These are phyloP conservation scores for Pezicula carpinea DNA, from an alignment of 2,329 filamentous ascomycete genomes.

Conservation along the genomic window DNA sequence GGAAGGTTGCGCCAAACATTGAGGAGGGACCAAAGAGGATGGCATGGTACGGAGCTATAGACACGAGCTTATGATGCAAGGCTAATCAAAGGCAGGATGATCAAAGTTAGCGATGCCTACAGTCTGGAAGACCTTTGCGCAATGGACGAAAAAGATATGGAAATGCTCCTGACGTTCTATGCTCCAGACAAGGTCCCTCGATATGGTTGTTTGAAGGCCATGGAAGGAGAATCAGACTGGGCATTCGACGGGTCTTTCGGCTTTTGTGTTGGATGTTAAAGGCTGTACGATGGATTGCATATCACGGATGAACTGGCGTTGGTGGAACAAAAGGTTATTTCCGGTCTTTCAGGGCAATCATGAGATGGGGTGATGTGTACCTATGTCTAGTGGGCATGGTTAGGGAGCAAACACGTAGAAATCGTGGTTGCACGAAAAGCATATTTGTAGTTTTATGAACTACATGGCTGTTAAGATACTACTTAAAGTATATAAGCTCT, in stretches of 20 bases:
- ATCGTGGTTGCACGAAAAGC: no score
- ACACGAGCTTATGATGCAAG: constrained; percentile 7
- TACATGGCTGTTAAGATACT: no score
- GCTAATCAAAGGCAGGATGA: constrained; percentile 64
- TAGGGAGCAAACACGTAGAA: no score
- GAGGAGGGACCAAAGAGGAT: constrained; percentile 83
- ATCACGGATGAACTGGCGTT: neutral
- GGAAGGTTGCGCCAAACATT: constrained; percentile 66
- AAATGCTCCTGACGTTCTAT: constrained; percentile 75
- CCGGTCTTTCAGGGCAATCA: no score
- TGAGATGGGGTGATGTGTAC: no score
- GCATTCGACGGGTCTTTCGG: constrained; percentile 30
- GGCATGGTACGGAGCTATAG: constrained; percentile 61
- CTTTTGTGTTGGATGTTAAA: constrained; percentile 27
- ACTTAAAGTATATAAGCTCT: no score
- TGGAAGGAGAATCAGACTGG: constrained; percentile 34
- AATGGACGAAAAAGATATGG: constrained; percentile 81
- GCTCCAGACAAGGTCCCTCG: constrained; percentile 48
- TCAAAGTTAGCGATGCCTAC: constrained; percentile 82
- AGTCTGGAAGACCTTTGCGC: constrained; percentile 78
- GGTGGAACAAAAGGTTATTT: neutral
- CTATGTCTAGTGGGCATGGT: no score
- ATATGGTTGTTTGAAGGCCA: constrained; percentile 49
- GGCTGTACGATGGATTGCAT: neutral
- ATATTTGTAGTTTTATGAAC: no score